Base-by-base conservation (phyloP, 2,329 filamentous ascomycete genomes). In the Phymatotrichopsis omnivora region DNA sequence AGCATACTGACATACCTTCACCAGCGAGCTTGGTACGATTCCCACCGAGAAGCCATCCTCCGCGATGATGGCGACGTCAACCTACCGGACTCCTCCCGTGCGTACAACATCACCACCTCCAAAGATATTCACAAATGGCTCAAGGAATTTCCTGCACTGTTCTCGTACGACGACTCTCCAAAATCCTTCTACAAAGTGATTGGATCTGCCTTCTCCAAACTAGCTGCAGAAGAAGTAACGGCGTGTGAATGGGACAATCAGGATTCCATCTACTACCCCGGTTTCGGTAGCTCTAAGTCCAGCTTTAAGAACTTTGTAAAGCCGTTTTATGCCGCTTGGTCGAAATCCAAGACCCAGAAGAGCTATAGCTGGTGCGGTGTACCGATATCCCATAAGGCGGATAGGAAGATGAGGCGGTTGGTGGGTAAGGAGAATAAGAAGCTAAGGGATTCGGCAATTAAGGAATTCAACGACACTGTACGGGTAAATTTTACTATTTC, bases 351-450 rank as follows among this genome's bases (percentile, higher is more conserved):
- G 1, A 96, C 91, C 0, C 74, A 68, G 32, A 96, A 96, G 62
- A 77, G 75, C 0, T 98, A 93, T 61, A 72, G 82, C 1, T 98
- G 91, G 89, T 83, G 80, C 61, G 87, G 96, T 61, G 73, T 76
- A 49, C 91, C 93, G 64, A 71, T 85, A 16, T 80, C 82, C 0
- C 86, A 95, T 57, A 89, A 86, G 1, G 85, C 86, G 1, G 89
- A 98, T 64, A 78, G 91, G 39, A 76, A 81, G 28, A 72, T 85
- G 12, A 78, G 89, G 40, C 76, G 91, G 24, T 60, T 85, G 29
- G 93, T 96, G 79, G 91, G 96, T 61, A 95, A 94, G 64, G 89
- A 95, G 62, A 98, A 98, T 63, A 83, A 79, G 57, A 82, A 82
- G 53, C 65, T 81, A 19, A 75, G 91, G 41, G 87, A 95, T 16